A percentile compares a stretch with the other conserved stretches of the same genome.
Evolutionary conservation across 1,139 yeast genomes (phyloP).

Genomic region (Pichia inconspicua): DNA sequence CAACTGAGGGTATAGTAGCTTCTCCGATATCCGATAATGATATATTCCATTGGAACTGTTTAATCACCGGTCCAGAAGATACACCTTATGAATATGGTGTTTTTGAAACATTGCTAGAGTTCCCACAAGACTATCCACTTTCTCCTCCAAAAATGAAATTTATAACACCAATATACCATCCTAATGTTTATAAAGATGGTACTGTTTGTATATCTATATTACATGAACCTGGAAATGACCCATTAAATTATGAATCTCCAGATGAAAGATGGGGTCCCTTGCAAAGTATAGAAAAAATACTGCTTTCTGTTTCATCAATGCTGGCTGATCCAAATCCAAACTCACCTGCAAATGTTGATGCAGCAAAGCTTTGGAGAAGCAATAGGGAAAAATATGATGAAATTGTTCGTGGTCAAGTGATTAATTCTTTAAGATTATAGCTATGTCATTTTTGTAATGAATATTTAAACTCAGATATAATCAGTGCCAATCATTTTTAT

Average conservation of each 20-base stretch:
- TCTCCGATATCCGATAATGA: conserved; percentile 82
- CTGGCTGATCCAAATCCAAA: conserved; percentile 95
- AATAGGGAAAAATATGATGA: conserved; percentile 58
- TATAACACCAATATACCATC: conserved; percentile 81
- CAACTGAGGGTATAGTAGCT: conserved; percentile 94
- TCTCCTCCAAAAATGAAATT: conserved; percentile 84
- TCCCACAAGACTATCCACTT: conserved; percentile 87
- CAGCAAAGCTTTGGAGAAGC: conserved; percentile 92
- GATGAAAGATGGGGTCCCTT: conserved; percentile 98
- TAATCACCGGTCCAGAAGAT: conserved; percentile 86
- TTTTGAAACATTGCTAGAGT: conserved; percentile 73
- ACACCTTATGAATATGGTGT: conserved; percentile 93
- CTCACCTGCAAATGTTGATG: conserved; percentile 95
- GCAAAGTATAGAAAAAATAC: conserved; percentile 90
- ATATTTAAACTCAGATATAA: too few relatives aligned
- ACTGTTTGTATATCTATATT: conserved; percentile 91
- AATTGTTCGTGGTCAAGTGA: conserved; percentile 58
- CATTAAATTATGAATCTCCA: conserved; percentile 88
- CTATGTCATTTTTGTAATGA: too few relatives aligned
- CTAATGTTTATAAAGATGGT: conserved; percentile 89
- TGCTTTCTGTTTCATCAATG: conserved; percentile 90
- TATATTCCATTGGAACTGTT: conserved; percentile 83
- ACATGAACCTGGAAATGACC: conserved; percentile 96
- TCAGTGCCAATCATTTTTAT: too few relatives aligned
- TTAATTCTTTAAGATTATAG: conserved; percentile 26